These are phyloP conservation scores for Fraxinus cuspidata DNA, from an alignment of 257 asterid species.

Conservation along the genomic window DNA sequence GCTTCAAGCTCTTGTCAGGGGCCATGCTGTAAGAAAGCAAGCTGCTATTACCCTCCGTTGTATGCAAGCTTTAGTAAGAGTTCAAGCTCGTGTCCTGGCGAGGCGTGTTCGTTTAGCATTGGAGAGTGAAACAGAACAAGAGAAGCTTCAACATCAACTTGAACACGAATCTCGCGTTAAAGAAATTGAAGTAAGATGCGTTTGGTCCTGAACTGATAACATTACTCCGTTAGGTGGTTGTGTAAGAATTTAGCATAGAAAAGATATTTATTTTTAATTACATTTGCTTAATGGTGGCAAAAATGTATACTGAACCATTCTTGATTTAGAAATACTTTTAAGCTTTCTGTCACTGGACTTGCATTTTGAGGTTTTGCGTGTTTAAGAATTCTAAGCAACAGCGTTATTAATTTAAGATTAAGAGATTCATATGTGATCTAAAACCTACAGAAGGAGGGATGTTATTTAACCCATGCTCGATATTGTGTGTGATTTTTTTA, in stretches of 20 bases:
- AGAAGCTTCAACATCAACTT: conserved; percentile 57
- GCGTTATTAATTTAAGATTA: neutral
- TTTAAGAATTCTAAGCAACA: neutral
- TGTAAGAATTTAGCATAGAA: conserved; percentile 2
- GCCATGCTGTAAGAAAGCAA: conserved; percentile 73
- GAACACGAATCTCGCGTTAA: conserved; percentile 68
- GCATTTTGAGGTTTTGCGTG: neutral
- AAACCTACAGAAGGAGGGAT: neutral
- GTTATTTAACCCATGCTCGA: neutral
- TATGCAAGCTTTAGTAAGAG: conserved; percentile 91
- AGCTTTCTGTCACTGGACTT: conserved; percentile 5
- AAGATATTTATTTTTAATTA: neutral
- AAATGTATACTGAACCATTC: conserved; percentile 6
- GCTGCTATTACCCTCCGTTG: conserved; percentile 89
- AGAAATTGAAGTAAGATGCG: conserved; percentile 65
- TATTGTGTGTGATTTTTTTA: conserved; percentile 12
- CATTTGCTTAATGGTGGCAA: neutral
- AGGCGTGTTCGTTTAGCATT: conserved; percentile 58
- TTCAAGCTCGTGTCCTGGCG: conserved; percentile 82
- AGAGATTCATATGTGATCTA: neutral
- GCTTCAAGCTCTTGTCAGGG: conserved; percentile 65
- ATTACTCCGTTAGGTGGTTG: conserved; percentile 3
- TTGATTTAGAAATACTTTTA: neutral
- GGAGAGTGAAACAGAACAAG: conserved; percentile 63
- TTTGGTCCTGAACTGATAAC: neutral